A percentile compares a stretch with the other conserved stretches of the same genome.
These are phyloP conservation scores for Aureobasidium sp. DNA, from an alignment of 2,329 filamentous ascomycete genomes.

Conservation along the genomic window DNA sequence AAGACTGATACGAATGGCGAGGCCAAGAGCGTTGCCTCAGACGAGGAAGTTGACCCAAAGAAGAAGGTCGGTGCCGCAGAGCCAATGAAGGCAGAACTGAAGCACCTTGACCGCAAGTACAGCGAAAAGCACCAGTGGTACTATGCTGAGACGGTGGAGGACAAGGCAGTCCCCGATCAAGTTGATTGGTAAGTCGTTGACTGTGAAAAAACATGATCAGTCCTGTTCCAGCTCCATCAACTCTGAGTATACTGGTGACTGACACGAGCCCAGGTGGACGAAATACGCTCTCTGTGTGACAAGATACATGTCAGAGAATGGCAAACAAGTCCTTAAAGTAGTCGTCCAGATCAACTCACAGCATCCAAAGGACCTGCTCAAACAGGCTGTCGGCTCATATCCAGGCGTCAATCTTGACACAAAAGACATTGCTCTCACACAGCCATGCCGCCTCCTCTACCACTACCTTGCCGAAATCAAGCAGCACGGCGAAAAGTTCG, in stretches of 20 bases:
- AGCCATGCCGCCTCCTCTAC: constrained; percentile 22
- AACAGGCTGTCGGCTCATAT: constrained; percentile 19
- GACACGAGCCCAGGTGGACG: constrained; percentile 17
- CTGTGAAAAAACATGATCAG: no score
- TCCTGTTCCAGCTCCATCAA: background rate
- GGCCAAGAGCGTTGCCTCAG: background rate
- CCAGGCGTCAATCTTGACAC: constrained; percentile 24
- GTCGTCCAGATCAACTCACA: constrained; percentile 23
- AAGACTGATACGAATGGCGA: background rate
- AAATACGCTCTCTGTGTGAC: constrained; percentile 20
- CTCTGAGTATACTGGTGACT: background rate
- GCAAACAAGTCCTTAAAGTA: constrained; percentile 17
- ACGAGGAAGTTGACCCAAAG: background rate
- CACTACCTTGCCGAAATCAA: constrained; percentile 24
- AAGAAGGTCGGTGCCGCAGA: background rate
- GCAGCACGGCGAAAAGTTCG: constrained; percentile 16
- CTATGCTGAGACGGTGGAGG: constrained; percentile 22
- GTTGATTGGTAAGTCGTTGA: constrained; percentile 16
- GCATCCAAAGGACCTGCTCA: constrained; percentile 24
- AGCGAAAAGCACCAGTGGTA: constrained; percentile 22
- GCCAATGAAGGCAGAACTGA: constrained; percentile 18
- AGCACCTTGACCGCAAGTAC: constrained; percentile 22
- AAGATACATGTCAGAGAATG: constrained; percentile 15
- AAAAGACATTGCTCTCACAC: constrained; percentile 22
- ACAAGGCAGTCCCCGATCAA: constrained; percentile 21